Conservation (phyloP, 2,329 filamentous ascomycete genomes). For the Macrophomina pseudophaseolina region DNA sequence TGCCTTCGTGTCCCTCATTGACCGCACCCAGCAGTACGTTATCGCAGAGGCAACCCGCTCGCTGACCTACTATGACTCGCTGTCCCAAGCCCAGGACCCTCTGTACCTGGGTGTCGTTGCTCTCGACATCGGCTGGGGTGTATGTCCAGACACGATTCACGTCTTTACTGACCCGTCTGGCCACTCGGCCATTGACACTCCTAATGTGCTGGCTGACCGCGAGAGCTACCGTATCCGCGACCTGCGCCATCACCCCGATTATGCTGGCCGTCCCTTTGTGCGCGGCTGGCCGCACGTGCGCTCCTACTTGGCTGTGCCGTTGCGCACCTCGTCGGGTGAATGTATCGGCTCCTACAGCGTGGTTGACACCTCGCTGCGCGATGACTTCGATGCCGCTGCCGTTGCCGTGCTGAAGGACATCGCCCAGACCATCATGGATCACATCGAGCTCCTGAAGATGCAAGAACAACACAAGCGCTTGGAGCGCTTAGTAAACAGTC, state of each 20-base stretch:
- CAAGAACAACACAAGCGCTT: background rate
- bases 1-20: conserved; percentile 52
- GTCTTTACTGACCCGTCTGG: background rate
- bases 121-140: background rate
- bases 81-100: background rate
- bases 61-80: conserved; percentile 43
- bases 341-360: conserved; percentile 41
- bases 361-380: conserved; percentile 35
- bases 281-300: conserved; percentile 34
- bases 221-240: conserved; percentile 40
- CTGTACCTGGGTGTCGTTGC: background rate
- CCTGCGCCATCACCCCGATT: conserved; percentile 39
- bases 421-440: conserved; percentile 32
- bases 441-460: conserved; percentile 9
- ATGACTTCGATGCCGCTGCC: conserved; percentile 38
- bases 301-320: conserved; percentile 42
- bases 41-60: conserved; percentile 56
- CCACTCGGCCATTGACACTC: conserved; percentile 26
- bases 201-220: conserved; percentile 32
- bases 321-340: conserved; percentile 38
- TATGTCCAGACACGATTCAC: conserved; percentile 4
- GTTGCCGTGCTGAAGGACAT: conserved; percentile 5
- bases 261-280: conserved; percentile 39
- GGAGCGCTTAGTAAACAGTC: conserved; percentile 32
- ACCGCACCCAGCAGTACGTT: conserved; percentile 55